These are phyloP conservation scores for Dendrobium nobile DNA, from an alignment of 106 monocot genomes.

Conservation along the genomic window DNA sequence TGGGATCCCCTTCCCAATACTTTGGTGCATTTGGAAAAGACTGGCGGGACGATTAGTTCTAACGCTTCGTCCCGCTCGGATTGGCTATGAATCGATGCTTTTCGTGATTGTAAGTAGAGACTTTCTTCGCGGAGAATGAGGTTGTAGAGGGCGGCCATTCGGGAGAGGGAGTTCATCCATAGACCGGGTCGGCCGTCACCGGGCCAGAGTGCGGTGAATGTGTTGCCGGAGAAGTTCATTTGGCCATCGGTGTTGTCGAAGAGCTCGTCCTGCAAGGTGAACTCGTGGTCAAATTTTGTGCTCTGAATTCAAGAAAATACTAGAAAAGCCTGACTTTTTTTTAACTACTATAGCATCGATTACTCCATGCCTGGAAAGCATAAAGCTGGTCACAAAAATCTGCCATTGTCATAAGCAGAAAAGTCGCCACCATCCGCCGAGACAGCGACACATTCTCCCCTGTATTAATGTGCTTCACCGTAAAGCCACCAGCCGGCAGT, in stretches of 20 bases:
- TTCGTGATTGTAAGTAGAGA: conserved; percentile 33
- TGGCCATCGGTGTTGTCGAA: conserved; percentile 55
- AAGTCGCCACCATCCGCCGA: conserved; percentile 43
- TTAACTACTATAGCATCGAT: too few species aligned
- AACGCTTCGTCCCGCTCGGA: conserved; percentile 37
- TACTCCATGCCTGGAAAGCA: conserved; percentile 34
- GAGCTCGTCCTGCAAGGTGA: conserved; percentile 53
- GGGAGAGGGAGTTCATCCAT: conserved; percentile 69
- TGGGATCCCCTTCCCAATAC: conserved; percentile 41
- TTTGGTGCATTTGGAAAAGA: conserved; percentile 56
- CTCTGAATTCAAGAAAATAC: too few species aligned
- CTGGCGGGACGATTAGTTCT: conserved; percentile 49
- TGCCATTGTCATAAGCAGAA: conserved; percentile 74
- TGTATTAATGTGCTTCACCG: conserved; percentile 57
- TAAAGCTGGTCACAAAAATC: conserved; percentile 78
- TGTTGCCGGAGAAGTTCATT: conserved; percentile 51
- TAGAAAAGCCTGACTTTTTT: too few species aligned
- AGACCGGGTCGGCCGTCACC: conserved; percentile 64
- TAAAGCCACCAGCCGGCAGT: conserved; percentile 42
- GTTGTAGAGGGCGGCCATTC: conserved; percentile 46
- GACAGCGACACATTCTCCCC: conserved; percentile 57
- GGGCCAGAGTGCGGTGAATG: conserved; percentile 53
- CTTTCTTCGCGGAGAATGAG: conserved; percentile 57
- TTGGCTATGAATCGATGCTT: neutral
- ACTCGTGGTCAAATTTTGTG: neutral